Conservation (phyloP, 140 eudicot genomes). For the Senecio squalidus region DNA sequence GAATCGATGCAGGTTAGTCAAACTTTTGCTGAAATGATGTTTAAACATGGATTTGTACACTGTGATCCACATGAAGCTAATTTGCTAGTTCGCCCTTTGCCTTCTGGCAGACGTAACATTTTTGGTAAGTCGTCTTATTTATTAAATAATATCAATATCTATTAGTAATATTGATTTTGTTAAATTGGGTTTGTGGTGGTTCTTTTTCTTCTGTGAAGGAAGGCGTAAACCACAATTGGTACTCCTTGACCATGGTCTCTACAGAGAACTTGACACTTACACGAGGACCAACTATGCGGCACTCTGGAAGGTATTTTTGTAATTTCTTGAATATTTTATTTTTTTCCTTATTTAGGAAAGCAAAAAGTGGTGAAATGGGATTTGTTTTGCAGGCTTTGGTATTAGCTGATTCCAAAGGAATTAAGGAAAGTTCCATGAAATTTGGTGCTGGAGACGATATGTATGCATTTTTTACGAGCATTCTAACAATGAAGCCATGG, state of each 20-base stretch:
- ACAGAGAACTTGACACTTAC: conserved; percentile 76
- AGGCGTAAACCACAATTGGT: conserved; percentile 77
- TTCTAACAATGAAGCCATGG: conserved; percentile 98
- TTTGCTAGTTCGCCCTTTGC: conserved; percentile 82
- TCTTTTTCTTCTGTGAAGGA: conserved; percentile 34
- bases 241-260: conserved; percentile 92
- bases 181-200: not conserved
- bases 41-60: conserved; percentile 94
- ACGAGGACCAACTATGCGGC: conserved; percentile 80
- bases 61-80: conserved; percentile 99
- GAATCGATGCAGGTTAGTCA: conserved; percentile 61
- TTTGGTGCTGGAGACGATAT: conserved; percentile 95
- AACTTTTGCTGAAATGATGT: conserved; percentile 98
- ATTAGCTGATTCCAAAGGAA: conserved; percentile 75
- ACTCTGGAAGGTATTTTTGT: conserved; percentile 70
- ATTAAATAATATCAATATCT: not conserved
- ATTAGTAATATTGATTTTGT: not conserved
- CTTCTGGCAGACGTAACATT: conserved; percentile 43
- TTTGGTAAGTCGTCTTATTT: conserved; percentile 42
- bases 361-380: not conserved
- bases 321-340: not conserved
- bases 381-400: conserved; percentile 52
- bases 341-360: not conserved
- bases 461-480: conserved; percentile 75
- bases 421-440: conserved; percentile 70